Evolutionary conservation across 441 rosid genomes (phyloP).

Genomic region (Populus hybrid): DNA sequence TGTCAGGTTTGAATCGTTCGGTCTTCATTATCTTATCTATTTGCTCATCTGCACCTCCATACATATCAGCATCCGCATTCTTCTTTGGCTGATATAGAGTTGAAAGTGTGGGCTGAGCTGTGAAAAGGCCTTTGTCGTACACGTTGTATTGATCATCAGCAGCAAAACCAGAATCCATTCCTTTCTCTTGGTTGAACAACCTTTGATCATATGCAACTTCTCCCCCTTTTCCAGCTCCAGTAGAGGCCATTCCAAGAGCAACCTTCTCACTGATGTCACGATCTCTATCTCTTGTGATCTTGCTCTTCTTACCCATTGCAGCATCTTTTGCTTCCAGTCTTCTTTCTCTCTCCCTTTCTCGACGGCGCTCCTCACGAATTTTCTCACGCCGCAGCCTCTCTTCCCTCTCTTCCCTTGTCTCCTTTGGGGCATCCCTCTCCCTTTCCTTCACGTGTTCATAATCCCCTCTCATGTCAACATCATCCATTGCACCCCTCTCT

Average conservation of each 20-base stretch:
- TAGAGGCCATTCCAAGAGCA: conserved; percentile 75
- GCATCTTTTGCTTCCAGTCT: conserved; percentile 82
- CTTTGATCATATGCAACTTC: conserved; percentile 76
- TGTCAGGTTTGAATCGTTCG: conserved; percentile 86
- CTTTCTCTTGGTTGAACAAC: conserved; percentile 86
- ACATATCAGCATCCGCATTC: conserved; percentile 72
- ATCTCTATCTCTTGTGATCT: conserved; percentile 72
- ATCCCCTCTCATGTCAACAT: conserved; percentile 54
- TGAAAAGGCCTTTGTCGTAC: conserved; percentile 86
- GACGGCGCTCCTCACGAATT: conserved; percentile 85
- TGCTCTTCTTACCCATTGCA: conserved; percentile 88
- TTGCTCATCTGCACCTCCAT: conserved; percentile 89
- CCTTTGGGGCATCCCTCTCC: conserved; percentile 55
- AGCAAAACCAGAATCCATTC: conserved; percentile 97
- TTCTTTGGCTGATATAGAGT: conserved; percentile 83
- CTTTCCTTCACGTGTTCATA: conserved; percentile 57
- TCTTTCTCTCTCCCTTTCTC: conserved; percentile 91
- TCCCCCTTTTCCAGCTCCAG: conserved; percentile 61
- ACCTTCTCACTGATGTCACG: conserved; percentile 78
- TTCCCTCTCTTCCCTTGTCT: conserved; percentile 77
- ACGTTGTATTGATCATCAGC: conserved; percentile 89
- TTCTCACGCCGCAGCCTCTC: conserved; percentile 73
- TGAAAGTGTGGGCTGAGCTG: conserved; percentile 83
- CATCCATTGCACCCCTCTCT: conserved; percentile 46
- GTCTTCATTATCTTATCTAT: conserved; percentile 80